Conservation (phyloP, 2,329 filamentous ascomycete genomes). For the Periconia macrospinosa region DNA sequence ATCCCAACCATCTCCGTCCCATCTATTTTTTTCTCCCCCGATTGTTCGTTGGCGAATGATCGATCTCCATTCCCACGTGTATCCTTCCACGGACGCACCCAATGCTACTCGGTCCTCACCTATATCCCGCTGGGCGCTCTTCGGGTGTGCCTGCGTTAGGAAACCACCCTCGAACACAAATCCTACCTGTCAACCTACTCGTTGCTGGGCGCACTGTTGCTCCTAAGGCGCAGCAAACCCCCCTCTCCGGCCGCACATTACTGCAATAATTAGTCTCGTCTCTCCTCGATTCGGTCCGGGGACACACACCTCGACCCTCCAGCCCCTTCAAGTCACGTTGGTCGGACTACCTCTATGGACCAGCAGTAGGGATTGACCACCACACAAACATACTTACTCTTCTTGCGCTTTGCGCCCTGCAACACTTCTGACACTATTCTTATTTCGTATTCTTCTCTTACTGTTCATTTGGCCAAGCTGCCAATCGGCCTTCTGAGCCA, state of each 20-base stretch:
- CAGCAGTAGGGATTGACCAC: slow-evolving; percentile 23
- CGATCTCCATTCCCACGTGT: slow-evolving; percentile 9
- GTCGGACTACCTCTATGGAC: slow-evolving; percentile 29
- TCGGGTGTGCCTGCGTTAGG: slow-evolving; percentile 27
- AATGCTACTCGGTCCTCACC: slow-evolving; percentile 29
- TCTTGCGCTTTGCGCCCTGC: slow-evolving; percentile 45
- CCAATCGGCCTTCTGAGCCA: slow-evolving; percentile 24
- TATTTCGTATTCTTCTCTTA: slow-evolving; percentile 22
- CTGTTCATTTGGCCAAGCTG: slow-evolving; percentile 20
- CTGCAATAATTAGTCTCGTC: slow-evolving; percentile 29
- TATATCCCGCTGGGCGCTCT: slow-evolving; percentile 31
- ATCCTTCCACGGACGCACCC: slow-evolving; percentile 26
- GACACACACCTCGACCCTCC: slow-evolving; percentile 27
- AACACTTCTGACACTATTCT: slow-evolving; percentile 40
- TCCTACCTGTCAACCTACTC: slow-evolving; percentile 9
- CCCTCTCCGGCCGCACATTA: slow-evolving; percentile 9
- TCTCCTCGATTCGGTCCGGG: slow-evolving; percentile 25
- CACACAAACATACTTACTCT: slow-evolving; percentile 32
- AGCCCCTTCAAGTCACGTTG: slow-evolving; percentile 19
- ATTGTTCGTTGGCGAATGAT: slow-evolving; percentile 10
- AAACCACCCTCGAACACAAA: slow-evolving; percentile 10
- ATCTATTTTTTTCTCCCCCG: neutral
- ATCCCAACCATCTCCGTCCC: too few relatives aligned
- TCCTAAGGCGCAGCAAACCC: neutral
- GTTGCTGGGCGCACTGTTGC: slow-evolving; percentile 18